Percentiles rank a stretch among this genome's conserved stretches.
Evolutionary conservation across 345 rosid species (phyloP).

Genomic region (Murraya paniculata): DNA sequence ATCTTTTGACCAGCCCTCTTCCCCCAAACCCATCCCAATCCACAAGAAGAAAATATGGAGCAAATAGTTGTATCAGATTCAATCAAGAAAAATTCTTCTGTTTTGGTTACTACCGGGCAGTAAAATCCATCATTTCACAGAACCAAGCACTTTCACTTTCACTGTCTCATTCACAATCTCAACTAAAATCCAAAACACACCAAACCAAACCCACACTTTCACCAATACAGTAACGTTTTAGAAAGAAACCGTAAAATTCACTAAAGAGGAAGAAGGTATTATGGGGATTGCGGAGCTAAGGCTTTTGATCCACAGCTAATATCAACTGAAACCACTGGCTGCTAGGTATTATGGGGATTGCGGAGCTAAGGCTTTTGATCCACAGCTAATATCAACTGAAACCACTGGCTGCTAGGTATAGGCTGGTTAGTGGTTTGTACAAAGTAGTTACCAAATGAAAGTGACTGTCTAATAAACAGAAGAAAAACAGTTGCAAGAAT

Average conservation of each 20-base stretch:
- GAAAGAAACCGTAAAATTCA: background rate
- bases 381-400: background rate
- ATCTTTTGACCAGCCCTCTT: background rate
- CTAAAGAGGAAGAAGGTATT: background rate
- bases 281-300: background rate
- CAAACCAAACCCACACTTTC: background rate
- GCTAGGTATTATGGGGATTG: background rate
- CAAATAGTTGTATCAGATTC: background rate
- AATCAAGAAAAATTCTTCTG: background rate
- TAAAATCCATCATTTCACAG: constrained; percentile 6
- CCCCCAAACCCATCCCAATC: background rate
- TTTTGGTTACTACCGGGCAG: background rate
- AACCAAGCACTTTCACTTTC: background rate
- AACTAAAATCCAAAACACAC: background rate
- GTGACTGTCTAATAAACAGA: background rate
- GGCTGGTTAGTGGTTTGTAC: background rate
- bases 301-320: background rate
- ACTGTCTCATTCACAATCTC: background rate
- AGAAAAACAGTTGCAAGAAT: background rate
- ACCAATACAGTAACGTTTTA: background rate
- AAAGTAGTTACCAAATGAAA: background rate
- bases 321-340: background rate
- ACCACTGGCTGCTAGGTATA: background rate
- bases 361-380: background rate
- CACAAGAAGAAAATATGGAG: background rate